These are phyloP conservation scores for Pyrenophora teres DNA, from an alignment of 2,329 filamentous ascomycete genomes.

Conservation along the genomic window DNA sequence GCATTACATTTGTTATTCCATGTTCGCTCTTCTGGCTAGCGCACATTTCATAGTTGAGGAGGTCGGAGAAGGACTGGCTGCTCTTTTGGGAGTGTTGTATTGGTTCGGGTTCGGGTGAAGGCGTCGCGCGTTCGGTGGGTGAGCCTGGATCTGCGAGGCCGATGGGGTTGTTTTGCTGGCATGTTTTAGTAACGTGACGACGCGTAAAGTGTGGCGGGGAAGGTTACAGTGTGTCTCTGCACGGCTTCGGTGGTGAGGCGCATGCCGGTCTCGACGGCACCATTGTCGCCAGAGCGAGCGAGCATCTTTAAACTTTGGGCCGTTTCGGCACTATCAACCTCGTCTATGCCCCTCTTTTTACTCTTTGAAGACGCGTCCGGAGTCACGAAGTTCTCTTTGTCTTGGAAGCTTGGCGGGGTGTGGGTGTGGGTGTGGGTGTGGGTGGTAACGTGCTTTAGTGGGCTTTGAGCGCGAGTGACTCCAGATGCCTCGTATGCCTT, in stretches of 20 bases:
- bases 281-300: conserved; percentile 28
- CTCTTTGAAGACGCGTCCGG: conserved; percentile 25
- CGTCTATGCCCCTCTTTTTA: conserved; percentile 44
- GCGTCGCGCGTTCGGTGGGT: conserved; percentile 44
- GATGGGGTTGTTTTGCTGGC: conserved; percentile 33
- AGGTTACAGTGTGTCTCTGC: conserved; percentile 34
- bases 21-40: conserved; percentile 48
- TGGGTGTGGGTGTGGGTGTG: conserved; percentile 33
- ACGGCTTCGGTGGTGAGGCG: conserved; percentile 34
- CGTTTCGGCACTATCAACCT: conserved; percentile 42
- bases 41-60: conserved; percentile 54
- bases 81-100: conserved; percentile 39
- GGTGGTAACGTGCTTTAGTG: conserved; percentile 41
- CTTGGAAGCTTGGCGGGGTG: conserved; percentile 24
- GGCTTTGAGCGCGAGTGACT: conserved; percentile 35
- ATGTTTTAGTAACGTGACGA: conserved; percentile 25
- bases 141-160: conserved; percentile 37
- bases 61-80: conserved; percentile 52
- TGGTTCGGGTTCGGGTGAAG: conserved; percentile 27
- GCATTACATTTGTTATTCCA: not conserved
- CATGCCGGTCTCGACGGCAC: conserved; percentile 14
- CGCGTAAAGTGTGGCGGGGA: conserved; percentile 14
- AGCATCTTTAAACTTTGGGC: conserved; percentile 33
- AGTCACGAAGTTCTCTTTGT: conserved; percentile 38
- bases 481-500: conserved; percentile 25